A percentile compares a stretch with the other conserved stretches of the same genome.
These are phyloP conservation scores for Lactarius hatsudake DNA, from an alignment of 768 basidiomycete species.

Conservation along the genomic window DNA sequence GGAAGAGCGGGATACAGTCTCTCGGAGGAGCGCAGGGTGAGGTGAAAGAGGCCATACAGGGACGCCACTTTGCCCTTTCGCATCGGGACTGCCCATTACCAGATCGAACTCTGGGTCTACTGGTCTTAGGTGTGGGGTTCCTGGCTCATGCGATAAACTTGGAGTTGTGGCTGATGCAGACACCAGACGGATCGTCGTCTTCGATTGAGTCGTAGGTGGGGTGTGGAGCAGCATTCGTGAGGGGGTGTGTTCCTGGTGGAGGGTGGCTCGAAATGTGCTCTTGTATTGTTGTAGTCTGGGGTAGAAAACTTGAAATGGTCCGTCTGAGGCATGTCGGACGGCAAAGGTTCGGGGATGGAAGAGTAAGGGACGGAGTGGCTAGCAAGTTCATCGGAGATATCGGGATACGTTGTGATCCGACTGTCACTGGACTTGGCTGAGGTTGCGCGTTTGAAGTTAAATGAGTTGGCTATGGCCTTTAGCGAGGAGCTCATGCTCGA, in stretches of 20 bases:
- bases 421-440: constrained; percentile 34
- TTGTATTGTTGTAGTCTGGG: constrained; percentile 32
- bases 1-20: constrained; percentile 43
- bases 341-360: constrained; percentile 24
- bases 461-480: constrained; percentile 69
- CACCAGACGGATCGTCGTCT: constrained; percentile 49
- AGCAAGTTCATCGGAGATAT: constrained; percentile 28
- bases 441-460: constrained; percentile 61
- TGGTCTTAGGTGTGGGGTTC: constrained; percentile 64
- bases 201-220: constrained; percentile 39
- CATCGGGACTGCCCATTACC: constrained; percentile 53
- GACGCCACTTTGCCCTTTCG: constrained; percentile 23
- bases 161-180: constrained; percentile 27
- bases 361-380: constrained; percentile 24
- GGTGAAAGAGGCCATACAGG: constrained; percentile 46
- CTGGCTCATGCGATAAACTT: constrained; percentile 26
- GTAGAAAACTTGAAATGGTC: constrained; percentile 50
- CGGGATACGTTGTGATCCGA: constrained; percentile 26
- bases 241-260: constrained; percentile 60
- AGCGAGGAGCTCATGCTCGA: constrained; percentile 71
- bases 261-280: constrained; percentile 60
- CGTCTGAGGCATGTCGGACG: constrained; percentile 39
- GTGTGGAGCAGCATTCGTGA: constrained; percentile 58
- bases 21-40: constrained; percentile 26
- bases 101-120: constrained; percentile 69